A percentile compares a stretch with the other conserved stretches of the same genome.
Conservation (phyloP, 495 filamentous ascomycete genomes). For the Penicillium chermesinum region DNA sequence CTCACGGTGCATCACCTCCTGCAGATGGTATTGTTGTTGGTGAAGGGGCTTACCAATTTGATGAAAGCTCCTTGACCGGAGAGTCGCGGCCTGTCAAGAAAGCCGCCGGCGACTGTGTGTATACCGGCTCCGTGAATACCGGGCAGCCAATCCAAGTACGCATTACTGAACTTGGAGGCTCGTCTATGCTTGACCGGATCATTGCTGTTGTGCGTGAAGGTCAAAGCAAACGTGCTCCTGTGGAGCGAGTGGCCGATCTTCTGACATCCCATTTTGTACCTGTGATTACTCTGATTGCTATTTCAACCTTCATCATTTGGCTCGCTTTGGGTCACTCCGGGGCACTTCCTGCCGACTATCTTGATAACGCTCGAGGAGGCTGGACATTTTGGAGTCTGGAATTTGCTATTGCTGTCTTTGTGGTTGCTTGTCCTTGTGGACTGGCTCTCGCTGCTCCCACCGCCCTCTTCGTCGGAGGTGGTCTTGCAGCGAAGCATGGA, state of each 20-base stretch:
- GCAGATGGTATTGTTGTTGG: conserved; percentile 69
- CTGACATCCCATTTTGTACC: conserved; percentile 90
- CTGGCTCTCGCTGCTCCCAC: conserved; percentile 90
- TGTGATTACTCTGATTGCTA: conserved; percentile 71
- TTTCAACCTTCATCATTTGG: conserved; percentile 82
- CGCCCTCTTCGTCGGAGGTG: conserved; percentile 86
- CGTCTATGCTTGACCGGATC: conserved; percentile 90
- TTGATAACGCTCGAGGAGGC: conserved; percentile 61
- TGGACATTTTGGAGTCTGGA: conserved; percentile 86
- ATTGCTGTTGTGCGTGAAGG: conserved; percentile 87
- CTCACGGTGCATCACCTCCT: conserved; percentile 78
- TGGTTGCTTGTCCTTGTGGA: conserved; percentile 92
- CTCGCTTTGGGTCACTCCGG: conserved; percentile 68
- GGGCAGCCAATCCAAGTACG: conserved; percentile 62
- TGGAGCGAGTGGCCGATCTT: conserved; percentile 78
- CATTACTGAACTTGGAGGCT: conserved; percentile 65
- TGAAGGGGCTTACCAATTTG: conserved; percentile 61
- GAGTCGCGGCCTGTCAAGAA: conserved; percentile 79
- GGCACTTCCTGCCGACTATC: conserved; percentile 58
- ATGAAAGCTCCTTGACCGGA: conserved; percentile 87
- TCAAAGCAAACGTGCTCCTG: conserved; percentile 78
- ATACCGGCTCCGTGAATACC: conserved; percentile 81
- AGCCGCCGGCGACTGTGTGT: conserved; percentile 63
- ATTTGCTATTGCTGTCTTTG: conserved; percentile 92
- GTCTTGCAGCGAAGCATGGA: conserved; percentile 79